Conservation (phyloP, 768 basidiomycete genomes). For the Sarcodon sp. region DNA sequence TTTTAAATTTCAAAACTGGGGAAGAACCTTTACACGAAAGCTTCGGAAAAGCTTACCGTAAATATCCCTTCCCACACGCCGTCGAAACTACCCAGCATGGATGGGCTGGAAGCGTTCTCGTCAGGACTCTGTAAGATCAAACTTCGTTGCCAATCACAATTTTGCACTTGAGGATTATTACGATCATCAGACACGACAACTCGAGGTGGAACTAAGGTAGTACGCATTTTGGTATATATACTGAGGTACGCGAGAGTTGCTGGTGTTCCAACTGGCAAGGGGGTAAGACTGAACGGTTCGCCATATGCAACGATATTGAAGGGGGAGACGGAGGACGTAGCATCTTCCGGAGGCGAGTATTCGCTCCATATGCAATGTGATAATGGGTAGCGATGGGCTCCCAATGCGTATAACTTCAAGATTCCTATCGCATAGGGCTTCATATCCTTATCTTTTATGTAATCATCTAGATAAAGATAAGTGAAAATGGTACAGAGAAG, state of each 20-base stretch:
- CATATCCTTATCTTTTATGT: background rate
- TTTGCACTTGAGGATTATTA: conserved; percentile 12
- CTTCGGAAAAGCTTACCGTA: conserved; percentile 30
- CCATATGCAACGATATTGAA: conserved; percentile 12
- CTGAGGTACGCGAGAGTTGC: conserved; percentile 63
- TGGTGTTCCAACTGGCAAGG: conserved; percentile 53
- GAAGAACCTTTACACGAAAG: background rate
- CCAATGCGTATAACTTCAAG: conserved; percentile 50
- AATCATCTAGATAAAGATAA: background rate
- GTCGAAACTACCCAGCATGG: conserved; percentile 55
- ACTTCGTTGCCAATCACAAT: conserved; percentile 57
- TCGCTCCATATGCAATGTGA: conserved; percentile 45
- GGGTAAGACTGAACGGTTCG: conserved; percentile 29
- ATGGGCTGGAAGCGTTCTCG: conserved; percentile 29
- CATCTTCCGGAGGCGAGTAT: conserved; percentile 26
- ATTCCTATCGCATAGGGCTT: conserved; percentile 15
- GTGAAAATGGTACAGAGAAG: background rate
- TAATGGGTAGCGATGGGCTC: conserved; percentile 54
- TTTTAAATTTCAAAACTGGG: background rate
- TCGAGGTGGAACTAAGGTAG: background rate
- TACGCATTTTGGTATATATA: conserved; percentile 19
- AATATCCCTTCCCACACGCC: conserved; percentile 77
- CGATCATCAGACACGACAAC: conserved; percentile 6
- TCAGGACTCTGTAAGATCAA: conserved; percentile 22
- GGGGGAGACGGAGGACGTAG: conserved; percentile 1